Evolutionary conservation across 2,329 filamentous ascomycete genomes (phyloP).

Genomic region (Tricladium varicosporioides): DNA sequence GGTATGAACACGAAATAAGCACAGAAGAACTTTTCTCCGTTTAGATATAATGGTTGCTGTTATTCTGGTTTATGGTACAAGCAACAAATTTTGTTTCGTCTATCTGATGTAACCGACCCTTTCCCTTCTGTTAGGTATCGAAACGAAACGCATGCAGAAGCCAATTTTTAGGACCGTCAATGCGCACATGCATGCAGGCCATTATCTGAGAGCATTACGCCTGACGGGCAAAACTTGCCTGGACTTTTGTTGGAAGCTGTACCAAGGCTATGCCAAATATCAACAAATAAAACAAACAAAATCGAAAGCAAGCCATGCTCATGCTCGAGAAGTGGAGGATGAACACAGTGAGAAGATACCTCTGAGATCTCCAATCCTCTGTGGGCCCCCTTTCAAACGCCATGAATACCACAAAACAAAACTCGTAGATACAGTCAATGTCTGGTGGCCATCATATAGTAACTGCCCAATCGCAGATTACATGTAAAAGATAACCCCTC

Average conservation of each 20-base stretch:
- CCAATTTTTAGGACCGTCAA: slow-evolving; percentile 23
- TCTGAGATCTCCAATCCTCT: slow-evolving; percentile 33
- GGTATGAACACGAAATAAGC: background rate
- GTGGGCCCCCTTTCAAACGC: slow-evolving; percentile 32
- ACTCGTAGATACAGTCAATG: slow-evolving; percentile 33
- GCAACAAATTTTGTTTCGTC: slow-evolving; percentile 25
- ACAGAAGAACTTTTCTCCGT: background rate
- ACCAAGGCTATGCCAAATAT: slow-evolving; percentile 29
- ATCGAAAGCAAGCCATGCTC: slow-evolving; percentile 24
- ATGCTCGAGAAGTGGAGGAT: slow-evolving; percentile 21
- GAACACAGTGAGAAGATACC: slow-evolving; percentile 21
- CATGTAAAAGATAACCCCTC: slow-evolving; percentile 1
- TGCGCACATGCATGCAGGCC: slow-evolving; percentile 22
- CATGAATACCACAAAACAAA: slow-evolving; percentile 28
- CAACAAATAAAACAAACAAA: slow-evolving; percentile 28
- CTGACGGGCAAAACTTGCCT: slow-evolving; percentile 18
- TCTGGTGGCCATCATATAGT: slow-evolving; percentile 19
- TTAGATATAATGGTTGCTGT: slow-evolving; percentile 2
- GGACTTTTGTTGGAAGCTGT: slow-evolving; percentile 21
- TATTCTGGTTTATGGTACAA: slow-evolving; percentile 27
- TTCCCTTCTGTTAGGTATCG: slow-evolving; percentile 12
- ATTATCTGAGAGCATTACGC: slow-evolving; percentile 22
- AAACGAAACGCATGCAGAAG: slow-evolving; percentile 15
- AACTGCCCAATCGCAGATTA: slow-evolving; percentile 22
- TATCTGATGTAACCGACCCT: slow-evolving; percentile 24